Evolutionary conservation across 164 flowering plant species (phyloP).

Genomic region (Magnolia changhungtana): DNA sequence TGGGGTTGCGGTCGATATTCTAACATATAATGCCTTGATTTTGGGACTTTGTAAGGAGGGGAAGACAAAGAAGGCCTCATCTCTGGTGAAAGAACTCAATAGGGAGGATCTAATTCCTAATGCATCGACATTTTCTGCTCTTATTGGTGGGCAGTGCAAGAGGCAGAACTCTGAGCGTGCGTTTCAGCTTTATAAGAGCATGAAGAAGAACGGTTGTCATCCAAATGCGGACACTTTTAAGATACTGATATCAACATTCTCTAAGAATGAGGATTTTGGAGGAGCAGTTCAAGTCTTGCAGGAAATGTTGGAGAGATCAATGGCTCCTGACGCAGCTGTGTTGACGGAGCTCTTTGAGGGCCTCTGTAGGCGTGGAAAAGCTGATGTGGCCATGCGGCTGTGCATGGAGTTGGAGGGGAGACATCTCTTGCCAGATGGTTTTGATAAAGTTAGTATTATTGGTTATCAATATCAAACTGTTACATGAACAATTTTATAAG

Average conservation of each 20-base stretch:
- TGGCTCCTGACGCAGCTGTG: conserved; percentile 40
- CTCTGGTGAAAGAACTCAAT: conserved; percentile 64
- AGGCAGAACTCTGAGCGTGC: conserved; percentile 69
- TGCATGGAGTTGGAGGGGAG: conserved; percentile 41
- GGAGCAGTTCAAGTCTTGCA: conserved; percentile 57
- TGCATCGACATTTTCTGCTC: conserved; percentile 75
- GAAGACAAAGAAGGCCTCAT: conserved; percentile 82
- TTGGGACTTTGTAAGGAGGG: conserved; percentile 77
- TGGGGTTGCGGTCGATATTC: conserved; percentile 58
- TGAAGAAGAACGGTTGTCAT: conserved; percentile 64
- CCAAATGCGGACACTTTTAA: conserved; percentile 56
- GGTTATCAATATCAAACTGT: neutral
- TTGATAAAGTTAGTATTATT: conserved; percentile 16
- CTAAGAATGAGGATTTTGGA: conserved; percentile 64
- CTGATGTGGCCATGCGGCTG: conserved; percentile 34
- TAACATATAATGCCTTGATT: conserved; percentile 81
- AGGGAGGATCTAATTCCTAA: conserved; percentile 61
- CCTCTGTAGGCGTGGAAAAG: conserved; percentile 43
- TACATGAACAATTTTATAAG: neutral
- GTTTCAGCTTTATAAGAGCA: conserved; percentile 57
- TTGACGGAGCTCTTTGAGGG: conserved; percentile 43
- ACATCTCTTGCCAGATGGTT: conserved; percentile 39
- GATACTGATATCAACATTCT: conserved; percentile 53
- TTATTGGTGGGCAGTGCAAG: conserved; percentile 74
- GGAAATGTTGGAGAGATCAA: conserved; percentile 56